Percentiles rank a stretch among this genome's conserved stretches.
These are phyloP conservation scores for Pseudocercospora musae DNA, from an alignment of 2,329 filamentous ascomycete genomes.

Conservation along the genomic window DNA sequence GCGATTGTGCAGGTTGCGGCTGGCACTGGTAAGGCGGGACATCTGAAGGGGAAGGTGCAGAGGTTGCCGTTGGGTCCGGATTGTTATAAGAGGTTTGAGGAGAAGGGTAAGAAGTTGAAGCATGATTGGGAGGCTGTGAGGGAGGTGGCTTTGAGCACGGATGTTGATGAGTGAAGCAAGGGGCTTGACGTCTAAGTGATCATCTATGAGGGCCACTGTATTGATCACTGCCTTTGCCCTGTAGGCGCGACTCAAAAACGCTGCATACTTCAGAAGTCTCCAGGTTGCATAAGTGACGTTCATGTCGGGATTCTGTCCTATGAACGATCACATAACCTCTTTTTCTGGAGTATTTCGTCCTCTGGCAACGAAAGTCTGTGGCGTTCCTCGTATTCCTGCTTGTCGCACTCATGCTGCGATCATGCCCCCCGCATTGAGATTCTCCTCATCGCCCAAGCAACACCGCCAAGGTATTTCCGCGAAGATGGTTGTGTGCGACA, in stretches of 20 bases:
- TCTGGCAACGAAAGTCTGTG: no score
- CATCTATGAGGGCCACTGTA: no score
- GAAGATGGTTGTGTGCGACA: neutral
- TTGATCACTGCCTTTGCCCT: no score
- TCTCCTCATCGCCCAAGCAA: neutral
- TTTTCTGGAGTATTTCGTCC: no score
- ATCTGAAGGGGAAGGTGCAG: slow-evolving; percentile 24
- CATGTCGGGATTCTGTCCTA: no score
- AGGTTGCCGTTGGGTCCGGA: slow-evolving; percentile 41
- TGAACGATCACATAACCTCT: no score
- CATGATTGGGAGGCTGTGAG: slow-evolving; percentile 10
- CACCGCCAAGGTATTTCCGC: neutral
- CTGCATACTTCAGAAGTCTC: no score
- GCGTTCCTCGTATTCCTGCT: no score
- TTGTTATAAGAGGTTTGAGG: slow-evolving; percentile 25
- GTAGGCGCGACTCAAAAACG: no score
- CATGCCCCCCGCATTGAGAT: neutral
- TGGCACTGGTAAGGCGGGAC: slow-evolving; percentile 35
- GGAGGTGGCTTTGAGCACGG: slow-evolving; percentile 9
- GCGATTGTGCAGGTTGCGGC: slow-evolving; percentile 41
- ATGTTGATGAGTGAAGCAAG: neutral
- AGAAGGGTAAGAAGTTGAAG: slow-evolving; percentile 16
- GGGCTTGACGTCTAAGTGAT: no score
- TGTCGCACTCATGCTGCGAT: neutral
- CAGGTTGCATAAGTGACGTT: no score